Evolutionary conservation across 1,139 yeast species (phyloP), one percentile per base, ranked within the genome.

Genomic region (Ashbya aceris): DNA sequence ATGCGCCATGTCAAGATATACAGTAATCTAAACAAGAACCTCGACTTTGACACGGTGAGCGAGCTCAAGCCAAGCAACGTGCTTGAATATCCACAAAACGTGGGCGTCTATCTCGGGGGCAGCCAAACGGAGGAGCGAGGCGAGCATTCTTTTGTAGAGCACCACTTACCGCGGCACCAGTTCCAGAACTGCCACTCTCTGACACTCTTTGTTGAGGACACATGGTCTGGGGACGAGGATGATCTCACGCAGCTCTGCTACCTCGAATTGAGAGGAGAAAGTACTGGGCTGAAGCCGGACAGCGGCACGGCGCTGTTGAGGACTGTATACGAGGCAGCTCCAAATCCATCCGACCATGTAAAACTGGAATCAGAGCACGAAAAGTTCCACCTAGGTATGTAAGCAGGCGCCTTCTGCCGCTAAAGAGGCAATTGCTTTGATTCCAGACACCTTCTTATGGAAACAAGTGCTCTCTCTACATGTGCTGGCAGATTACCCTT

Each of bases 341-440:
- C 97, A 6, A 87, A 87, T 57, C 96, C 96, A 0, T 77, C 82
- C 2, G 96, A 89, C 58, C 96, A 89, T 62, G 79, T 79, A 55
- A 75, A 69, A 49, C 43, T 73, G 33, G 59, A 57, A 42, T 27
- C 49, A 1, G 56, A 54, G 26, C 23, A 29, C 13, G 30, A 34
- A 20, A 32, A 5, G 20, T 8, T 32, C 35, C 35, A 32, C 5
- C 17, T 32, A n/a, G 35, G 35, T 5, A 32, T 32, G 13, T 32
- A 32, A 12, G 11, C 23, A 32, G 7, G 11, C 23, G 23, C 23
- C 23, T 17, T 17, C n/a, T n/a, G n/a, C n/a, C n/a, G n/a, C n/a
- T n/a, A n/a, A n/a, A n/a, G n/a, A n/a, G n/a, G n/a, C n/a, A n/a
- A n/a, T n/a, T n/a, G n/a, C n/a, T n/a, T n/a, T n/a, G n/a, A n/a